phyloP scores from a whole-genome alignment of 306 rosid genomes.

The Fagus sylvatica region DNA sequence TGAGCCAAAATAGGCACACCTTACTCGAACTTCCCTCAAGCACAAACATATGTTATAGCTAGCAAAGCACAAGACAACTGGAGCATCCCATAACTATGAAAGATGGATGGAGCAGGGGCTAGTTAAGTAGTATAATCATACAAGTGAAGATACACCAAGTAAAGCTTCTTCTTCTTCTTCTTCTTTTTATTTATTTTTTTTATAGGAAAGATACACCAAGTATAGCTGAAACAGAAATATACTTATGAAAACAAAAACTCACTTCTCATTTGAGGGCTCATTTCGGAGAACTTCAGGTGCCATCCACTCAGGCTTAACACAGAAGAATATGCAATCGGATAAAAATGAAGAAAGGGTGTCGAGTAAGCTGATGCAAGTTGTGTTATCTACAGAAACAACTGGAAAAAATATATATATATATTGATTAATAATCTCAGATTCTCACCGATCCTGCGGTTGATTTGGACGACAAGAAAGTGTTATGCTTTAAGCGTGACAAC shows the following conservation, averaged over 20 bases:
- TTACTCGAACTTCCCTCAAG: not conserved
- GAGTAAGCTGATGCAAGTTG: conserved; percentile 20
- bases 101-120: not conserved
- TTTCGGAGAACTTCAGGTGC: conserved; percentile 99
- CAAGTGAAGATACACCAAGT: not conserved
- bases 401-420: too few species aligned
- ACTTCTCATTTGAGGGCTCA: conserved; percentile 99
- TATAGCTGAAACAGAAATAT: conserved; percentile 14
- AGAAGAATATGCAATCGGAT: conserved; percentile 32
- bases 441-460: conserved; percentile 99
- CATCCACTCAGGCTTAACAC: conserved; percentile 99
- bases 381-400: conserved; percentile 21
- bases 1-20: not conserved
- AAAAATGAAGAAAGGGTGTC: conserved; percentile 18
- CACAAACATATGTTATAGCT: not conserved
- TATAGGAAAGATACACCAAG: too few species aligned
- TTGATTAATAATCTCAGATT: conserved; percentile 22
- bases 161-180: too few species aligned
- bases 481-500: conserved; percentile 95
- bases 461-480: conserved; percentile 96
- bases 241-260: conserved; percentile 23
- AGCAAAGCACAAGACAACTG: not conserved
- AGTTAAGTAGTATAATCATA: not conserved
- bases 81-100: not conserved
- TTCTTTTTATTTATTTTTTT: too few species aligned